Base-by-base conservation (phyloP, 306 rosid genomes). In the Hippophae gyantsensis region DNA sequence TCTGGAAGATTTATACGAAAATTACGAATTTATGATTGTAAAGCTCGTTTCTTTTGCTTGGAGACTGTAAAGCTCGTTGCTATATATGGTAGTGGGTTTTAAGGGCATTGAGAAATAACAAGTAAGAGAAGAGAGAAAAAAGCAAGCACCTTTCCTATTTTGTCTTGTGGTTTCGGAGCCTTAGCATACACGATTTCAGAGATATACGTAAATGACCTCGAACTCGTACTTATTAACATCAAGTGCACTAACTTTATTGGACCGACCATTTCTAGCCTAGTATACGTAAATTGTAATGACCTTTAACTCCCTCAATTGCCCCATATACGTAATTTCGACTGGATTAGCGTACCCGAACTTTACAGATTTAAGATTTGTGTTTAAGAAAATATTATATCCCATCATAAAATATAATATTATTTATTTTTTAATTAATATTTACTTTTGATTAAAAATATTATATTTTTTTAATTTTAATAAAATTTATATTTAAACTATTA, bases 121-220 rank as follows among this genome's bases (percentile, higher is more conserved):
- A 61, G 62, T 25, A 3, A 9, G 43, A 60, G 56, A 54, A 54
- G 41, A 40, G 73, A 81, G 5, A 78, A 82, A 62, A 25, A 41
- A 48, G 73, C 43, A n/a, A 43, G 72, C 51, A 50, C 44, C 52
- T 72, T 81, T 77, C 60, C 38, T 32, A 2, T 32, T 32, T 32
- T 4, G 62, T 13, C 58, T 43, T 59, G 64, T 49, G 62, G 68
- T 58, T 12, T 42, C 38, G 64, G 74, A 68, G 73, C 65, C 88
- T 79, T 82, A 73, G 68, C 70, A 45, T 27, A 13, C 76, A 76
- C 72, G 81, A 66, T 64, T 74, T 73, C 84, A 54, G 0, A 18
- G 26, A 43, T 54, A 4, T 18, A 57, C 3, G 0, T 6, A 67
- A 48, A 63, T 25, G 60, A 48, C 82, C 80, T 52, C 64, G 14